Conservation (phyloP, 2,329 filamentous ascomycete species). For the Aureobasidium namibiae region DNA sequence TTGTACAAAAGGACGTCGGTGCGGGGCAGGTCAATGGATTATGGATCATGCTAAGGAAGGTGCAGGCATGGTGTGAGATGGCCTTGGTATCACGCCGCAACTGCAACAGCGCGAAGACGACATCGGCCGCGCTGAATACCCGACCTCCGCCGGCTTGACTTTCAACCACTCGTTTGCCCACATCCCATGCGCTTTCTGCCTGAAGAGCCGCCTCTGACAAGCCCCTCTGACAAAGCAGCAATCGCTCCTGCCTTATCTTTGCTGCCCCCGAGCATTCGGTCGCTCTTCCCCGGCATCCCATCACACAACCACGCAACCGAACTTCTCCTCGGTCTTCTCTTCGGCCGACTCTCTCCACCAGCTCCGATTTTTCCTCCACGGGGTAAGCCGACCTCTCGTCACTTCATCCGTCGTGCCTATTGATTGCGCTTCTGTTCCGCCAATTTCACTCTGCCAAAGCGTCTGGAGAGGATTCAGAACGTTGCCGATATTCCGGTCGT, state of each 20-base stretch:
- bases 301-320: neutral
- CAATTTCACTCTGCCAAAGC: neutral
- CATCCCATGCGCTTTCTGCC: neutral
- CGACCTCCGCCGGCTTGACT: neutral
- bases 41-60: neutral
- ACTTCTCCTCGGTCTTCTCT: conserved; percentile 6
- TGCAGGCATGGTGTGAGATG: conserved; percentile 7
- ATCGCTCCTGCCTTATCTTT: conserved; percentile 3
- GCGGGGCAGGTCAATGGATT: neutral
- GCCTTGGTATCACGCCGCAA: conserved; percentile 3
- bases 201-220: neutral
- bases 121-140: conserved; percentile 4
- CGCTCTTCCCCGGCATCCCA: neutral
- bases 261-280: neutral
- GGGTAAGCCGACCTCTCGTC: neutral
- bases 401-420: conserved; percentile 7
- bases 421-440: neutral
- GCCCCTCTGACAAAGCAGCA: neutral
- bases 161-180: conserved; percentile 6
- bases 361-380: conserved; percentile 4
- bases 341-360: conserved; percentile 1
- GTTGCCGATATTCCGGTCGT: neutral
- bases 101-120: neutral
- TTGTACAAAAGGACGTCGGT: neutral
- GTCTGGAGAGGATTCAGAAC: neutral